Evolutionary conservation across 257 asterid genomes (phyloP).

Genomic region (Fraxinus excelsior): DNA sequence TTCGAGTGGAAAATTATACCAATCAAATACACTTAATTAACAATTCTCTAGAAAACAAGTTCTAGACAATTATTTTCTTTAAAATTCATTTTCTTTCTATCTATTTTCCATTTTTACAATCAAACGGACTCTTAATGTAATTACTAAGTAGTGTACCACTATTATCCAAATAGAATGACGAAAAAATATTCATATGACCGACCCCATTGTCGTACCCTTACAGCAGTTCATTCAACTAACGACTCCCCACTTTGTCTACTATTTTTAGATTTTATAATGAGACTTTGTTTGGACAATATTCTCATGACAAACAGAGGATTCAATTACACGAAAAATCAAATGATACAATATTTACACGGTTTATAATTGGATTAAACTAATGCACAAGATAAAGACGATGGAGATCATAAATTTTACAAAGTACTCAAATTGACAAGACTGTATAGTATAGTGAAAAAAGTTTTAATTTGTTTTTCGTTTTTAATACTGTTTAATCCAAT

Average conservation of each 20-base stretch:
- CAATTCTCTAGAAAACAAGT: too few relatives aligned
- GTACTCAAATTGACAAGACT: background rate
- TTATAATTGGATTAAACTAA: background rate
- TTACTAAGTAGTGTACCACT: background rate
- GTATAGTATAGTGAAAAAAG: too few relatives aligned
- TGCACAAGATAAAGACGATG: background rate
- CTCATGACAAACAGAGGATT: slow-evolving; percentile 1
- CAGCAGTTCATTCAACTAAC: background rate
- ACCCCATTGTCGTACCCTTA: background rate
- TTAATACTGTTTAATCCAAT: background rate
- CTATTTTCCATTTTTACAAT: too few relatives aligned
- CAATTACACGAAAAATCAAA: background rate
- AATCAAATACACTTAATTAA: too few relatives aligned
- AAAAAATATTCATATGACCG: background rate
- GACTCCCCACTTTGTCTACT: background rate
- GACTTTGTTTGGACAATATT: background rate
- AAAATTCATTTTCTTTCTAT: too few relatives aligned
- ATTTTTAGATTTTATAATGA: background rate
- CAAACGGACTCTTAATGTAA: too few relatives aligned
- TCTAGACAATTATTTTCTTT: too few relatives aligned
- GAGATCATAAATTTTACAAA: too few relatives aligned
- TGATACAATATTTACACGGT: background rate
- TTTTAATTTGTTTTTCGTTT: background rate
- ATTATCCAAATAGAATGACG: background rate
- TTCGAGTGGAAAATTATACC: too few relatives aligned